Conservation (phyloP, 441 rosid genomes). For the Brassica balearica region DNA sequence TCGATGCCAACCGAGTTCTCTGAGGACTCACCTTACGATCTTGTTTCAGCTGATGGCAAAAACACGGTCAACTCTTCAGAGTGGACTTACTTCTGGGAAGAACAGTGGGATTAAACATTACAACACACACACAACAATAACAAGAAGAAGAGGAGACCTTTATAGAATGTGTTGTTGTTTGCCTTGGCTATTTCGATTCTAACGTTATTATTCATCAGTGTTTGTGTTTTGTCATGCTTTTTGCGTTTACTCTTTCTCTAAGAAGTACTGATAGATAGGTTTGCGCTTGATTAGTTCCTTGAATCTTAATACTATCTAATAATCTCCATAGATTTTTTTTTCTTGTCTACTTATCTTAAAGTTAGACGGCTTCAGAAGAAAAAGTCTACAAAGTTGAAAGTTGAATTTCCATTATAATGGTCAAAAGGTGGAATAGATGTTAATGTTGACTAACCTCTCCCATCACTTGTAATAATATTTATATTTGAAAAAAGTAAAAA, state of each 20-base stretch:
- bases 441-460: neutral
- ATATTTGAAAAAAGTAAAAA: neutral
- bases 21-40: conserved; percentile 76
- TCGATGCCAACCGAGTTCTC: conserved; percentile 83
- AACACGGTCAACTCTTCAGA: conserved; percentile 75
- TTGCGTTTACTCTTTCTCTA: neutral
- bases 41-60: conserved; percentile 82
- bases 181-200: neutral
- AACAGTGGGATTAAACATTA: conserved; percentile 68
- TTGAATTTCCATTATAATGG: neutral
- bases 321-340: neutral
- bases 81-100: conserved; percentile 84
- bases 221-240: conserved; percentile 1
- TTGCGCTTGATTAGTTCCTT: conserved; percentile 3
- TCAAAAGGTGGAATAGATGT: neutral
- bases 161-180: neutral
- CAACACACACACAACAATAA: conserved; percentile 15
- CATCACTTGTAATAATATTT: neutral
- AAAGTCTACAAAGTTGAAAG: conserved; percentile 3
- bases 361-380: neutral
- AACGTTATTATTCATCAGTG: too few relatives aligned
- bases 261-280: neutral
- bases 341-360: too few relatives aligned
- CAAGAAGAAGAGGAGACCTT: neutral
- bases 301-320: neutral